Evolutionary conservation across 371 early-diverging fungal genomes (phyloP).

Genomic region (Apophysomyces sp.): DNA sequence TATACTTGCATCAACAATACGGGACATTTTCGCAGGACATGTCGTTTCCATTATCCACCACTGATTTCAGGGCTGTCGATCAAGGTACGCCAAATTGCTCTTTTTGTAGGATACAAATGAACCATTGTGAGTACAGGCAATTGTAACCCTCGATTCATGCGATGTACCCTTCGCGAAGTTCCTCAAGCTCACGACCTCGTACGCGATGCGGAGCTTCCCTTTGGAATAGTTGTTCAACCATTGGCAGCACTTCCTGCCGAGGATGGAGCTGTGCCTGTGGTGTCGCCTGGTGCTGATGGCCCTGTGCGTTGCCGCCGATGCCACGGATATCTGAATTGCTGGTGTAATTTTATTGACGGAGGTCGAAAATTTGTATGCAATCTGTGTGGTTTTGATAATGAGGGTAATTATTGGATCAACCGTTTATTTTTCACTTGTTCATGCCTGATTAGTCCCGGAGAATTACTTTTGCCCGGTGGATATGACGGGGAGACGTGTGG

Average conservation of each 20-base stretch:
- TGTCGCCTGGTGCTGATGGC: constrained; percentile 53
- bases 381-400: constrained; percentile 86
- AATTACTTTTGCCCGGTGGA: constrained; percentile 94
- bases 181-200: constrained; percentile 81
- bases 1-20: constrained; percentile 58
- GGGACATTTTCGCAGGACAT: constrained; percentile 64
- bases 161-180: constrained; percentile 81
- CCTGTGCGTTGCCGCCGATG: constrained; percentile 91
- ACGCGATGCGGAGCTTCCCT: constrained; percentile 74
- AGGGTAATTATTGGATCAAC: constrained; percentile 40
- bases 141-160: constrained; percentile 91
- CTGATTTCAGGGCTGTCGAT: constrained; percentile 79
- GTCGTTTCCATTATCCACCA: constrained; percentile 77
- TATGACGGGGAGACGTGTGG: constrained; percentile 86
- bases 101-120: neutral
- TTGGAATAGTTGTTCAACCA: constrained; percentile 92
- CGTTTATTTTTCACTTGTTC: neutral
- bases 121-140: constrained; percentile 58
- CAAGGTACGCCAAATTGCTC: constrained; percentile 55
- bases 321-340: constrained; percentile 93
- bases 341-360: constrained; percentile 82
- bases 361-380: constrained; percentile 93
- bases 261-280: constrained; percentile 53
- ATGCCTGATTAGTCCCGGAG: constrained; percentile 56
- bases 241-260: constrained; percentile 74